Evolutionary conservation across 1,284 basidiomycete genomes (phyloP), one percentile per base, ranked within the genome.

Genomic region (Cryptococcus sp.): DNA sequence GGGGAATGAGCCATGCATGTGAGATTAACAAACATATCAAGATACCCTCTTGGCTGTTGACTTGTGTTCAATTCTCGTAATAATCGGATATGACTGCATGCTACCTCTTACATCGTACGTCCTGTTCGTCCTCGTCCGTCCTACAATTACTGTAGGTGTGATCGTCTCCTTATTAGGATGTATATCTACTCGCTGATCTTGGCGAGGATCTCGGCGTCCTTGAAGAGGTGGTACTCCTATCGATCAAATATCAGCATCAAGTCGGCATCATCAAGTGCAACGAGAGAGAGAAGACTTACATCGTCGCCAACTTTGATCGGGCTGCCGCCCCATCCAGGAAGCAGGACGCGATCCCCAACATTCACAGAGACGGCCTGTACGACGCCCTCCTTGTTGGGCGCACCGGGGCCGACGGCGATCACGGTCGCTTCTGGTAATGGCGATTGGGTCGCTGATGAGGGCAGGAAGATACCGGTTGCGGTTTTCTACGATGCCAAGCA

Each of bases 301-400:
- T 98, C 94, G 35, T 99, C 95, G 58, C 93, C 94, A 54, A 99
- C 87, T 81, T 98, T 99, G 81, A 99, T 94, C 19, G 90, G 80
- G 78, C 88, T 93, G 17, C 95, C 95, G 57, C 95, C 95, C 91
- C 94, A 99, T 23, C 90, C 90, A 8, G 95, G 95, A 5, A 99
- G 83, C 54, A 99, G 83, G 10, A 98, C 93, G 42, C 90, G 86
- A 82, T 98, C 95, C 49, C 95, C 95, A 31, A 88, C 83, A 82
- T 90, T 87, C 57, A 98, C 93, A 41, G 82, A 80, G 23, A 87
- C 85, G 13, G 93, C 90, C n/a, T 89, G 80, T 19, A 95, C 60
- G 40, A 84, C 80, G 48, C 95, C 94, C 6, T 92, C 86, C 82
- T 92, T 91, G 83, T 90, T 86, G 31, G 87, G 87, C 27, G 90